Conservation (phyloP, 805 yeast species). For the Zygosaccharomyces pseudorouxii region DNA sequence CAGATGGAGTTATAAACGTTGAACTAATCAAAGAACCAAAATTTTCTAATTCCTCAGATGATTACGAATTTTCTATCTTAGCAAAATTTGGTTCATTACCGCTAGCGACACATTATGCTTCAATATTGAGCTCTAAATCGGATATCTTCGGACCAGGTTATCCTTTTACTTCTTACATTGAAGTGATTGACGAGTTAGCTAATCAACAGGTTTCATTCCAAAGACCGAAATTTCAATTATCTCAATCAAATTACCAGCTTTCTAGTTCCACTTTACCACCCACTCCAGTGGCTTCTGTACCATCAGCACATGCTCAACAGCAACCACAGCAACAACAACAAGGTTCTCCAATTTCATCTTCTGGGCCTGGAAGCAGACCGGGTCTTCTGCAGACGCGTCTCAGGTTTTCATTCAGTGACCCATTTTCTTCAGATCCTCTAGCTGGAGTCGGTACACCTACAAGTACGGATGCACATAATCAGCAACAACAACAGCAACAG, state of each 20-base stretch:
- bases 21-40: slow-evolving; percentile 39
- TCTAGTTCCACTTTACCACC: slow-evolving; percentile 10
- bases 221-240: slow-evolving; percentile 15
- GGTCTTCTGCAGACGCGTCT: slow-evolving; percentile 56
- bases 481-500: slow-evolving; percentile 5
- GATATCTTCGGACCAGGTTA: slow-evolving; percentile 46
- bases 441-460: slow-evolving; percentile 10
- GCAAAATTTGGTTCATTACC: slow-evolving; percentile 46
- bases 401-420: slow-evolving; percentile 67
- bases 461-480: slow-evolving; percentile 15
- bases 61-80: slow-evolving; percentile 35
- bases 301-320: slow-evolving; percentile 6
- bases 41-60: slow-evolving; percentile 10
- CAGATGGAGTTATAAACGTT: slow-evolving; percentile 53
- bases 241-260: slow-evolving; percentile 14
- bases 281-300: slow-evolving; percentile 11
- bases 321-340: slow-evolving; percentile 18
- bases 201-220: slow-evolving; percentile 28
- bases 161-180: slow-evolving; percentile 40
- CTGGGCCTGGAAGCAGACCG: slow-evolving; percentile 45
- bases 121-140: slow-evolving; percentile 38
- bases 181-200: slow-evolving; percentile 37
- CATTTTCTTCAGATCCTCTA: slow-evolving; percentile 39
- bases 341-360: slow-evolving; percentile 24
- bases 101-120: slow-evolving; percentile 42